phyloP scores from a whole-genome alignment of 2,329 filamentous ascomycete species.

The Coleophoma cylindrospora region DNA sequence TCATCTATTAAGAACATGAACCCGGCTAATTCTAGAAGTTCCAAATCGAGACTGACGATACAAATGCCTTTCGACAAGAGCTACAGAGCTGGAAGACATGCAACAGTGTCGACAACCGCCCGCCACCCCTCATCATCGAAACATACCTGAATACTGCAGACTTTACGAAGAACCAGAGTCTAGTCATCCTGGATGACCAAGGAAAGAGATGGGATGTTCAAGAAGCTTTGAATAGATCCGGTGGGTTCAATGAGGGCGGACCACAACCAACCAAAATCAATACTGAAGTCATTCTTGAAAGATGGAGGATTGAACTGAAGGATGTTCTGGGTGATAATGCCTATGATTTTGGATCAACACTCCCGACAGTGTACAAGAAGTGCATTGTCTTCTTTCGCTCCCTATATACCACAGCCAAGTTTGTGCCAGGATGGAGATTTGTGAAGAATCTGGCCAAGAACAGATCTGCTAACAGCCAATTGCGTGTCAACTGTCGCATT shows the following conservation, averaged over 20 bases:
- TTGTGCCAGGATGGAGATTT: constrained; percentile 84
- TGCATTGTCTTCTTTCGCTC: constrained; percentile 92
- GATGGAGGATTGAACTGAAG: constrained; percentile 84
- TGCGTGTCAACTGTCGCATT: constrained; percentile 80
- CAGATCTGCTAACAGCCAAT: constrained; percentile 50
- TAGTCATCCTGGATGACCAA: constrained; percentile 82
- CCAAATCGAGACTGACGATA: constrained; percentile 90
- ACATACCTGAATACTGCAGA: constrained; percentile 78
- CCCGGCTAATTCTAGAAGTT: constrained; percentile 53
- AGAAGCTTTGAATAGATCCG: constrained; percentile 69
- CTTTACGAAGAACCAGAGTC: constrained; percentile 76
- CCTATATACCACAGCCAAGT: constrained; percentile 74
- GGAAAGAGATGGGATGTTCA: constrained; percentile 91
- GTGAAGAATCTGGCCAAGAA: constrained; percentile 67
- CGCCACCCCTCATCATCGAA: constrained; percentile 83
- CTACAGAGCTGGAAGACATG: constrained; percentile 77
- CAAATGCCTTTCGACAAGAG: constrained; percentile 79
- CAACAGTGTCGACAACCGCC: constrained; percentile 70
- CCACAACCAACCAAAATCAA: constrained; percentile 33
- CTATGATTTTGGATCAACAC: constrained; percentile 54
- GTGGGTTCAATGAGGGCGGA: constrained; percentile 31
- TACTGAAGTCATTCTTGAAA: constrained; percentile 79
- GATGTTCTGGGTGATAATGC: constrained; percentile 40
- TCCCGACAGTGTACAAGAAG: constrained; percentile 95
- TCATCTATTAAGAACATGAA: too few species aligned